Base-by-base conservation (phyloP, 1,139 yeast species). In the Ogataea hybrid region DNA sequence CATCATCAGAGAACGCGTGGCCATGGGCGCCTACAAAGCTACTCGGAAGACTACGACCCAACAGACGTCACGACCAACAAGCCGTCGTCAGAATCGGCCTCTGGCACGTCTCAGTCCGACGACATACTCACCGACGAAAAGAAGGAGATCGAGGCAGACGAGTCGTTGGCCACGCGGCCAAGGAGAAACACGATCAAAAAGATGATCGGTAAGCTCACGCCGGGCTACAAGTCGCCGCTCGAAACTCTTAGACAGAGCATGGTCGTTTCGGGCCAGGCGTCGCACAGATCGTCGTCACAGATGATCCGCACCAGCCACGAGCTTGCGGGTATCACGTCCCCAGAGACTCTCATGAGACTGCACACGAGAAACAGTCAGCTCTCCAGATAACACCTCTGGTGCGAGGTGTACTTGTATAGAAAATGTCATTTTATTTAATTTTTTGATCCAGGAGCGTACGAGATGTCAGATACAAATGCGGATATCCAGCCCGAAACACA, bases 21-120 rank as follows among this genome's bases (percentile, higher is more conserved):
- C 69, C 17, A 54, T 58, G 39, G 81, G 82, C 4, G 70, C 62
- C 36, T 77, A 64, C 56, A 71, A 67, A 64, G 62, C 28, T 77
- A 71, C 53, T 78, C 81, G 2, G 58, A 55, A 10, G 79, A 77
- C 11, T 77, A 69, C 53, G 83, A 77, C 55, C 83, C 83, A 28
- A 77, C 83, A 4, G 73, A 68, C 39, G 78, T 72, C 51, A 65
- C 73, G 21, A 78, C 71, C 21, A 34, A 31, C 34, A 31, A 30
- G 31, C 31, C 43, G 9, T 35, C 42, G 29, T 17, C 28, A 3
- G 38, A 28, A 17, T 16, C 28, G 14, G 41, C 17, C 4, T 27
- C 21, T 16, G 18, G 31, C 10, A 43, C 35, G 5, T 39, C 47
- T 5, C 22, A 35, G 7, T 41, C 48, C 8, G 43, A 44, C 22